phyloP scores from a whole-genome alignment of 2,329 filamentous ascomycete species.

The Helotiales sp. region DNA sequence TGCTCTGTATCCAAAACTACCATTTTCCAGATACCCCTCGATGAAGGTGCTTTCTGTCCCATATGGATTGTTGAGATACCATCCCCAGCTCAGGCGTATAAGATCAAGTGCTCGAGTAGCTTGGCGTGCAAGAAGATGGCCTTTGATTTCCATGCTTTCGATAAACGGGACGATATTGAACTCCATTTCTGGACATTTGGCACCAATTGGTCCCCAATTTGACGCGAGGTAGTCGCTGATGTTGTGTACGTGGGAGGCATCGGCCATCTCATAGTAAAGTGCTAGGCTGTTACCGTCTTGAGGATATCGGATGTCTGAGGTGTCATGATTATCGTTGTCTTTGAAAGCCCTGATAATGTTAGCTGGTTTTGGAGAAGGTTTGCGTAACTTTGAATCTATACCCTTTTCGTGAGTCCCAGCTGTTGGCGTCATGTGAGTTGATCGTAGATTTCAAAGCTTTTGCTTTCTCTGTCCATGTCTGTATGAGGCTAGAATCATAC shows the following conservation, averaged over 20 bases:
- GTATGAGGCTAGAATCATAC: slow-evolving; percentile 20
- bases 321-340: slow-evolving; percentile 53
- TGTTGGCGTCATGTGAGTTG: slow-evolving; percentile 11
- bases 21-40: slow-evolving; percentile 58
- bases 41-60: slow-evolving; percentile 59
- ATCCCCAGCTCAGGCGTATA: slow-evolving; percentile 58
- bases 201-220: slow-evolving; percentile 53
- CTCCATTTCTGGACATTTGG: slow-evolving; percentile 54
- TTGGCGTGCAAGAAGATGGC: slow-evolving; percentile 49
- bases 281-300: slow-evolving; percentile 53
- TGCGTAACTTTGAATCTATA: background rate
- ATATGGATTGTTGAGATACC: slow-evolving; percentile 57
- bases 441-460: slow-evolving; percentile 18
- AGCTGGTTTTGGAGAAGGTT: background rate
- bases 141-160: slow-evolving; percentile 57
- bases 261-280: slow-evolving; percentile 33
- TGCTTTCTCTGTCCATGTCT: slow-evolving; percentile 15
- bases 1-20: slow-evolving; percentile 52
- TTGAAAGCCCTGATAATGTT: slow-evolving; percentile 41
- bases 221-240: slow-evolving; percentile 14
- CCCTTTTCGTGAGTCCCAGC: slow-evolving; percentile 21
- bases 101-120: slow-evolving; percentile 54
- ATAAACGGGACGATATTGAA: slow-evolving; percentile 57
- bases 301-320: slow-evolving; percentile 46
- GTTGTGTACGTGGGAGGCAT: background rate